Percentiles rank a stretch among this genome's conserved stretches.
These are phyloP conservation scores for Dendrocalamus sinicus DNA, from an alignment of 176 grass and related monocot genomes.

Conservation along the genomic window DNA sequence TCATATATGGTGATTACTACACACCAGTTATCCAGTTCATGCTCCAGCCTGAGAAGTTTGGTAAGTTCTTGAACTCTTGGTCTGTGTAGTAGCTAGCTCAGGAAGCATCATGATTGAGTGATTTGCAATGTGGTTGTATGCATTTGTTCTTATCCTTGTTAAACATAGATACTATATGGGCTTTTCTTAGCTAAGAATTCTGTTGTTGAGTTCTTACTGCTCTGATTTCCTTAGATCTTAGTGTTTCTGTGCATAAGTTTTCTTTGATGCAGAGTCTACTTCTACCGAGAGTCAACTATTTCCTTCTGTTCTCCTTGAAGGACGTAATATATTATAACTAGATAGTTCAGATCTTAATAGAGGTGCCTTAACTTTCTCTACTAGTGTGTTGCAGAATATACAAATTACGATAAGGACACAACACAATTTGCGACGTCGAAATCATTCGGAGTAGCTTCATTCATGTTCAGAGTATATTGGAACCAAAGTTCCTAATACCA, in stretches of 20 bases:
- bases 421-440: too few species aligned
- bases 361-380: constrained; percentile 20
- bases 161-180: not conserved
- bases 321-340: constrained; percentile 43
- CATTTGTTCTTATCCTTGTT: constrained; percentile 24
- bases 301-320: constrained; percentile 36
- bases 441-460: not conserved
- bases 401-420: constrained; percentile 11
- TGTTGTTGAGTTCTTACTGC: constrained; percentile 10
- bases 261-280: constrained; percentile 30
- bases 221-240: constrained; percentile 13
- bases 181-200: constrained; percentile 8
- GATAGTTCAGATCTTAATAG: constrained; percentile 42
- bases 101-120: constrained; percentile 18
- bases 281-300: constrained; percentile 1
- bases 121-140: not conserved
- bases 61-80: constrained; percentile 53
- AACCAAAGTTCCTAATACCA: constrained; percentile 38
- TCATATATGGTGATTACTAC: constrained; percentile 89
- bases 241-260: constrained; percentile 3
- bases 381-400: constrained; percentile 19
- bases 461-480: constrained; percentile 42
- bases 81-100: constrained; percentile 34
- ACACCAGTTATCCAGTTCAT: constrained; percentile 80
- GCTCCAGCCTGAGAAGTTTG: constrained; percentile 68